Conservation (phyloP, 2,329 filamentous ascomycete species). For the Xylaria sp. region DNA sequence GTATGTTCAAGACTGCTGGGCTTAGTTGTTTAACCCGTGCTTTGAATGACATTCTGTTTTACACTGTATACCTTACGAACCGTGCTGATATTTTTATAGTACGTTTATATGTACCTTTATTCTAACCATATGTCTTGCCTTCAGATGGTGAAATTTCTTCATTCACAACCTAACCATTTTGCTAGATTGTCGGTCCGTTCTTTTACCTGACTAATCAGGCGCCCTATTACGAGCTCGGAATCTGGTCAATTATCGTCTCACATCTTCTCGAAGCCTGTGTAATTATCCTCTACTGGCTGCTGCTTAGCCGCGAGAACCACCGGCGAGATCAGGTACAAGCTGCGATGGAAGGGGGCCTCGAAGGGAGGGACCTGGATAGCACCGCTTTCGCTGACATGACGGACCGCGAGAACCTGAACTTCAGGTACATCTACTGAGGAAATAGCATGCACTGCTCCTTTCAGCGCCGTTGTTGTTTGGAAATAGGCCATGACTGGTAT, state of each 20-base stretch:
- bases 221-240: conserved; percentile 52
- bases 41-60: conserved; percentile 5
- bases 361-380: conserved; percentile 49
- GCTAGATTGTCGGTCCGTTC: conserved; percentile 52
- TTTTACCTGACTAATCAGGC: conserved; percentile 55
- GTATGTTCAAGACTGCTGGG: conserved; percentile 10
- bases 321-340: conserved; percentile 50
- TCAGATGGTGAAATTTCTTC: not conserved
- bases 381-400: conserved; percentile 57
- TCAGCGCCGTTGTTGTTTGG: not conserved
- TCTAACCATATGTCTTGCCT: not conserved
- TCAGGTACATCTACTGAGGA: conserved; percentile 38
- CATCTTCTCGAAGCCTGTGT: conserved; percentile 54
- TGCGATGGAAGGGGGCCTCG: conserved; percentile 39
- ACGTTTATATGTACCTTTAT: not conserved
- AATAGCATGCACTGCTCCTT: not conserved
- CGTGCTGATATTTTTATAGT: not conserved
- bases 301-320: conserved; percentile 53
- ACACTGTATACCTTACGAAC: not conserved
- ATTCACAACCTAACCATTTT: conserved; percentile 6
- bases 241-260: conserved; percentile 60
- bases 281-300: conserved; percentile 47
- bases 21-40: not conserved
- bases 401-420: conserved; percentile 54
- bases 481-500: not conserved